A percentile compares a stretch with the other conserved stretches of the same genome.
Conservation (phyloP, 495 filamentous ascomycete genomes). For the Achaetomiella virescens region DNA sequence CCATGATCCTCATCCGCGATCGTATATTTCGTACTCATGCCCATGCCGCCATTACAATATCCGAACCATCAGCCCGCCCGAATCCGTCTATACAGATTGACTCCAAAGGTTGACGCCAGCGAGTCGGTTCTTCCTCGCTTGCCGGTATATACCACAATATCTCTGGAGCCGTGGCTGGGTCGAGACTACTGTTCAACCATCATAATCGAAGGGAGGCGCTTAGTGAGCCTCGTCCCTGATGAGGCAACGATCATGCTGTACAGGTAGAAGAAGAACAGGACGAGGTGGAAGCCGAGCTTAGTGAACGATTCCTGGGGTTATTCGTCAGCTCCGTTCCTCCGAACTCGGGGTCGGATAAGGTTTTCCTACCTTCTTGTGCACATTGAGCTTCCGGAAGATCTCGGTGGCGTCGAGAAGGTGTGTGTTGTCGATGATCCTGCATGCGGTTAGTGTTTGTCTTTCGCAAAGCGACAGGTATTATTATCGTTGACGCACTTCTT, state of each 20-base stretch:
- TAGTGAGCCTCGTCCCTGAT: constrained; percentile 93
- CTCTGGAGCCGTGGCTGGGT: not conserved
- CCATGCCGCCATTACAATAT: constrained; percentile 2
- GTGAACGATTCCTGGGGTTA: constrained; percentile 84
- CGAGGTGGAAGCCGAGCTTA: constrained; percentile 96
- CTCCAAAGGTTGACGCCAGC: not conserved
- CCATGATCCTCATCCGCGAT: not conserved
- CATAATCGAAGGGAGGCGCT: constrained; percentile 12
- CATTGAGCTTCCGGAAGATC: constrained; percentile 98
- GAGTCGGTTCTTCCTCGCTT: not conserved
- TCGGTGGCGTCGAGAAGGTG: constrained; percentile 97
- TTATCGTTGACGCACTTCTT: constrained; percentile 70
- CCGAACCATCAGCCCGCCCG: not conserved
- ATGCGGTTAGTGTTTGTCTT: constrained; percentile 2
- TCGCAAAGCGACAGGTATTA: too few relatives aligned
- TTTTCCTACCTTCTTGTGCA: constrained; percentile 86
- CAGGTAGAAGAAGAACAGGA: constrained; percentile 99
- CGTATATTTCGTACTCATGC: constrained; percentile 3
- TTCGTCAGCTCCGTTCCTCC: not conserved
- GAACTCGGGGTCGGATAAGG: not conserved
- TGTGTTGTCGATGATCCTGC: constrained; percentile 91
- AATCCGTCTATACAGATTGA: constrained; percentile 2
- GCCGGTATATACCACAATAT: not conserved
- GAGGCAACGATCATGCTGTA: constrained; percentile 99
- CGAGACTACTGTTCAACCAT: not conserved